Conservation (phyloP, 2,329 filamentous ascomycete species). For the Sclerotinia borealis region DNA sequence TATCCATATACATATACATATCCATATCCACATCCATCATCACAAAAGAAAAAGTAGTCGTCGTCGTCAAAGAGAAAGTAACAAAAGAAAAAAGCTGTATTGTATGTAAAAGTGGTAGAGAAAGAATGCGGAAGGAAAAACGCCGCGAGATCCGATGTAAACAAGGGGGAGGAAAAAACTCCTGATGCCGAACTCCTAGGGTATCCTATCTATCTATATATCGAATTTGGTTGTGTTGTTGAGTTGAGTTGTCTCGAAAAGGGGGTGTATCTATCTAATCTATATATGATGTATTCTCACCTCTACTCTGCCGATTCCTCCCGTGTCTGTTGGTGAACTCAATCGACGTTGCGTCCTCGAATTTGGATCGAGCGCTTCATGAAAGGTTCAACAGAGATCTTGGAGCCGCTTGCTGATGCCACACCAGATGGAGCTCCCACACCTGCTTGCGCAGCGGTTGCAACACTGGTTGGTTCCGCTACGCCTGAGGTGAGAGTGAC, state of each 20-base stretch:
- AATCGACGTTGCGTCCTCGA: not conserved
- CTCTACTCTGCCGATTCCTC: not conserved
- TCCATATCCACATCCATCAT: not conserved
- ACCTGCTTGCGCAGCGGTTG: not conserved
- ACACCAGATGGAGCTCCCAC: not conserved
- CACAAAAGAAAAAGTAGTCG: not conserved
- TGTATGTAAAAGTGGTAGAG: not conserved
- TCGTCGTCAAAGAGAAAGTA: not conserved
- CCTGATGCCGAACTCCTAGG: not conserved
- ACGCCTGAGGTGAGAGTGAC: not conserved
- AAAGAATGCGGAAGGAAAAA: not conserved
- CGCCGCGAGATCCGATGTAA: too few relatives aligned
- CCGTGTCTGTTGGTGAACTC: not conserved
- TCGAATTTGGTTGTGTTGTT: not conserved
- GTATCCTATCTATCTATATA: conserved; percentile 1
- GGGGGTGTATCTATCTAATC: not conserved
- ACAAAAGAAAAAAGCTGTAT: not conserved
- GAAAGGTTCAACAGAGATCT: not conserved
- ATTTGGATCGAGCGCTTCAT: not conserved
- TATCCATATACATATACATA: not conserved
- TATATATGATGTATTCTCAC: not conserved
- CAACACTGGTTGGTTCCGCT: not conserved
- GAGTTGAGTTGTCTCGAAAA: not conserved
- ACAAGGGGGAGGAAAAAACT: not conserved
- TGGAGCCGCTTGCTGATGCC: not conserved